These are phyloP conservation scores for Cicer chorassanicum DNA, from an alignment of 306 rosid species.

Conservation along the genomic window DNA sequence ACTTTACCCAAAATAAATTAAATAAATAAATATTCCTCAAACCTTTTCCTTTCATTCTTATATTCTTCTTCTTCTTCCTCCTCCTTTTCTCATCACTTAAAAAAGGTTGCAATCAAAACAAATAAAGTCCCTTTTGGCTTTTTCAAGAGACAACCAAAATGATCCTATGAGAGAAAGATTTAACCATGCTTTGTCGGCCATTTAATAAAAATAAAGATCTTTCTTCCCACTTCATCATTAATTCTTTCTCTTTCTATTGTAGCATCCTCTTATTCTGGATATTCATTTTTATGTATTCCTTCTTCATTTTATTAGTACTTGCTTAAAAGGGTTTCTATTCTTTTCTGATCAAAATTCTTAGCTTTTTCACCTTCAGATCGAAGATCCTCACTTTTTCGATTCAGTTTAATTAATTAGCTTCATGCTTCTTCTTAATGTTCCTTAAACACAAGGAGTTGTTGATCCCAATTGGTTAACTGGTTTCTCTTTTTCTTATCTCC, in stretches of 20 bases:
- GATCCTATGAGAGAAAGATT: constrained; percentile 44
- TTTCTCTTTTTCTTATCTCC: constrained; percentile 55
- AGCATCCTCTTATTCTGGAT: constrained; percentile 20
- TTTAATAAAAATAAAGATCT: constrained; percentile 43
- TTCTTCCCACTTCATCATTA: constrained; percentile 37
- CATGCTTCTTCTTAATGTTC: constrained; percentile 52
- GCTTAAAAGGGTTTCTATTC: no score
- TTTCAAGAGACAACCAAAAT: constrained; percentile 23
- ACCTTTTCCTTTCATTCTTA: not conserved
- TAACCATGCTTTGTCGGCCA: constrained; percentile 85
- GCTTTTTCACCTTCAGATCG: constrained; percentile 45
- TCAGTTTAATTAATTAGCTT: constrained; percentile 45
- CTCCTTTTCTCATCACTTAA: constrained; percentile 42
- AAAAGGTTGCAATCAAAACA: constrained; percentile 3
- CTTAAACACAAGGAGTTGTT: constrained; percentile 44
- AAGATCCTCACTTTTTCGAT: constrained; percentile 61
- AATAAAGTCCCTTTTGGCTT: constrained; percentile 24
- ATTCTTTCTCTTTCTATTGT: not conserved
- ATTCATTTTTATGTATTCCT: constrained; percentile 39
- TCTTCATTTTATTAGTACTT: constrained; percentile 13
- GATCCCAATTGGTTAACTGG: constrained; percentile 57
- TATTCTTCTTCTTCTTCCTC: not conserved
- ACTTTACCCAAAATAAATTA: not conserved
- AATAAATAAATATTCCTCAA: constrained; percentile 6
- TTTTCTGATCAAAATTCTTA: constrained; percentile 20